Base-by-base conservation (phyloP, 139 green algal species). In the Chlamydomonas urium region DNA sequence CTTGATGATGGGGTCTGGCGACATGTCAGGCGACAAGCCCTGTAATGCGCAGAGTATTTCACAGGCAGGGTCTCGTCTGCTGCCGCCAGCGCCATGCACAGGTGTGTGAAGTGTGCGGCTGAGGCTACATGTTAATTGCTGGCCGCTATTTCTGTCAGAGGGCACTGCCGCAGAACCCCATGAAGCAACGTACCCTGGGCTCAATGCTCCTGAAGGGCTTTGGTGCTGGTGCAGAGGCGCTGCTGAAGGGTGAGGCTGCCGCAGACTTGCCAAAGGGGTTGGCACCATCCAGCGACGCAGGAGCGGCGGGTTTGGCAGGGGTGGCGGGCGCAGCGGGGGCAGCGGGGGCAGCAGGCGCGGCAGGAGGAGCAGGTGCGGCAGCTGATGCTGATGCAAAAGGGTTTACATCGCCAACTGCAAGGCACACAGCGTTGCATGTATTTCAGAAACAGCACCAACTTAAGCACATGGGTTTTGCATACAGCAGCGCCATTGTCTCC, bases 21-120 rank as follows among this genome's bases (percentile, higher is more conserved):
- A 68, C 85, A 93, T 92, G 68, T 83, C 81, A 3, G 88, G 85
- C 4, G 77, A 83, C 47, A 94, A 71, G 5, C 86, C 82, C 1
- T 34, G 45, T n/a, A n/a, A n/a, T n/a, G n/a, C n/a, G n/a, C n/a
- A n/a, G n/a, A n/a, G n/a, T n/a, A n/a, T n/a, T n/a, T n/a, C n/a
- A n/a, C n/a, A n/a, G n/a, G n/a, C n/a, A n/a, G n/a, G n/a, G n/a
- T n/a, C n/a, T n/a, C n/a, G n/a, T n/a, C n/a, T n/a, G n/a, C n/a
- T n/a, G n/a, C n/a, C n/a, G n/a, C n/a, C n/a, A n/a, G n/a, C n/a
- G n/a, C n/a, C n/a, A n/a, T n/a, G n/a, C n/a, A n/a, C n/a, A n/a
- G n/a, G n/a, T n/a, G n/a, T n/a, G n/a, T n/a, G n/a, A n/a, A n/a
- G n/a, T n/a, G n/a, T n/a, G n/a, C n/a, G n/a, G n/a, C n/a, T n/a